Evolutionary conservation across 495 filamentous ascomycete species (phyloP).

Genomic region (Neurospora sp.): DNA sequence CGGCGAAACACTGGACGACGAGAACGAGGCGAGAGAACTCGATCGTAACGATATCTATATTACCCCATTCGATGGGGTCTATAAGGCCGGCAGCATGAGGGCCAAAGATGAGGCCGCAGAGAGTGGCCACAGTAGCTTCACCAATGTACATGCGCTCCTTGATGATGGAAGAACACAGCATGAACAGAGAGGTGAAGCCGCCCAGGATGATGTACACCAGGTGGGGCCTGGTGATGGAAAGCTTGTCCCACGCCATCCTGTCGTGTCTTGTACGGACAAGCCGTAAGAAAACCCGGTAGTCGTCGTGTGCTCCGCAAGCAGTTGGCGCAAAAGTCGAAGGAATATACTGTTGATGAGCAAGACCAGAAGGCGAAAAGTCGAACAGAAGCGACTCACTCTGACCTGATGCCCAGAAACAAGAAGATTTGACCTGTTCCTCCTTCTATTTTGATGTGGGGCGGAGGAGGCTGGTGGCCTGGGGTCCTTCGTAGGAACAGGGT

Average conservation of each 20-base stretch:
- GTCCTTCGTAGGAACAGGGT: background rate
- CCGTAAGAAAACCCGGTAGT: background rate
- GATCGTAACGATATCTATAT: constrained; percentile 87
- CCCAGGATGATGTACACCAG: constrained; percentile 97
- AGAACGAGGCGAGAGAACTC: constrained; percentile 96
- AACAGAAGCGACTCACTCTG: background rate
- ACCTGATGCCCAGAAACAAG: background rate
- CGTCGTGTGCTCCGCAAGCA: background rate
- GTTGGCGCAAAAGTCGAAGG: background rate
- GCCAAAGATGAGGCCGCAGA: constrained; percentile 96
- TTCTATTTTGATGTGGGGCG: background rate
- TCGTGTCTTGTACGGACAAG: background rate
- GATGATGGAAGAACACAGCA: constrained; percentile 94
- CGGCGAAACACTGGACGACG: constrained; percentile 98
- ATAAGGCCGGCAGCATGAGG: constrained; percentile 90
- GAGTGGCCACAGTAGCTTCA: constrained; percentile 91
- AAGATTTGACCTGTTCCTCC: background rate
- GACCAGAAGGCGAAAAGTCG: background rate
- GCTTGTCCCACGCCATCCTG: constrained; percentile 83
- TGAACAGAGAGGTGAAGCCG: constrained; percentile 96
- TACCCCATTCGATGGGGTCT: constrained; percentile 78
- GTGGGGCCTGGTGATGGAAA: constrained; percentile 89
- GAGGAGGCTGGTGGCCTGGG: background rate
- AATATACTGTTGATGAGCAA: background rate
- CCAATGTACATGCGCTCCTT: constrained; percentile 99